phyloP scores from a whole-genome alignment of 2,329 filamentous ascomycete genomes.

The Alternaria brassicae region DNA sequence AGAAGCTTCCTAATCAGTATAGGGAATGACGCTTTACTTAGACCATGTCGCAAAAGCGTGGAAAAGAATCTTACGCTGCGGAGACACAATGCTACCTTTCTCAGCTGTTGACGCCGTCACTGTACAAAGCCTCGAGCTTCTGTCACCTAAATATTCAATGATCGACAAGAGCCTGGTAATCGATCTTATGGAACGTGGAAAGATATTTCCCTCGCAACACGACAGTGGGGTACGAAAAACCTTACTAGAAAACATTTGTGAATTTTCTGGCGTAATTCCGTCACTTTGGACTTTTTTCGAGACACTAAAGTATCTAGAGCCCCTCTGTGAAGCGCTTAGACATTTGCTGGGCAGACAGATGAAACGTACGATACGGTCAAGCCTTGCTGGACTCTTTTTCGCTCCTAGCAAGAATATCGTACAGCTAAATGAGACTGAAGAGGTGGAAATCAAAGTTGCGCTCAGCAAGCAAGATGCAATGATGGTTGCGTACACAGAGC shows the following conservation, averaged over 20 bases:
- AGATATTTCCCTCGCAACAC: slow-evolving; percentile 15
- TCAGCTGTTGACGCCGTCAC: slow-evolving; percentile 15
- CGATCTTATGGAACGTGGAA: slow-evolving; percentile 7
- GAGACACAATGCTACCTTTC: slow-evolving; percentile 7
- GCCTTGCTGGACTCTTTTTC: slow-evolving; percentile 17
- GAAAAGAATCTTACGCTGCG: slow-evolving; percentile 15
- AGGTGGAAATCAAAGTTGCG: slow-evolving; percentile 8
- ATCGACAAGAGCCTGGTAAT: slow-evolving; percentile 12
- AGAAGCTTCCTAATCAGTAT: slow-evolving; percentile 3
- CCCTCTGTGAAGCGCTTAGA: slow-evolving; percentile 19
- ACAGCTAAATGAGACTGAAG: slow-evolving; percentile 10
- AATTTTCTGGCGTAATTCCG: slow-evolving; percentile 11
- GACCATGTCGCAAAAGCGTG: slow-evolving; percentile 14
- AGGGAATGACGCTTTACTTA: slow-evolving; percentile 28
- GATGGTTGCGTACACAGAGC: slow-evolving; percentile 16
- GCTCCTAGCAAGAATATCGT: slow-evolving; percentile 11
- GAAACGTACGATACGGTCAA: slow-evolving; percentile 17
- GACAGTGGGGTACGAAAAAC: neutral
- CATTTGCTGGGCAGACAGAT: slow-evolving; percentile 16
- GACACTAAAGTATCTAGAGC: slow-evolving; percentile 26
- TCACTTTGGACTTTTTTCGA: slow-evolving; percentile 25
- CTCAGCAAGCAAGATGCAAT: slow-evolving; percentile 4
- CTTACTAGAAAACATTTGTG: slow-evolving; percentile 17
- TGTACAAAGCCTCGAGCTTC: slow-evolving; percentile 14
- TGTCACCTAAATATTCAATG: slow-evolving; percentile 12